Base-by-base conservation (phyloP, 2,329 filamentous ascomycete genomes). In the Hawksworthiomyces lignivorus region DNA sequence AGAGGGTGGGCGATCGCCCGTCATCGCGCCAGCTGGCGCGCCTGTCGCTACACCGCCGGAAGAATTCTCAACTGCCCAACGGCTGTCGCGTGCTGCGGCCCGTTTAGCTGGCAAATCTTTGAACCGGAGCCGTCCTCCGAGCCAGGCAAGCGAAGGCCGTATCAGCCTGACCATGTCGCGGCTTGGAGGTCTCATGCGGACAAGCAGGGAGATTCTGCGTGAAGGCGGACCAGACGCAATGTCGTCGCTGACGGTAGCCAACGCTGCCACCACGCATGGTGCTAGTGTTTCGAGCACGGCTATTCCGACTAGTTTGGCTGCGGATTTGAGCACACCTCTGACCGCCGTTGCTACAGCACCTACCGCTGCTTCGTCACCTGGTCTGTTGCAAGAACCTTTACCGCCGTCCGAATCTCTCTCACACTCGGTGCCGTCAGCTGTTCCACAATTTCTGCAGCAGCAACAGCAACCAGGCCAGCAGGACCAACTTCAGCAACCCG, bases 121-220 rank as follows among this genome's bases (percentile, higher is more conserved):
- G 50, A 61, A 58, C 36, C 68, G 69, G 50, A 78, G 76, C 49
- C 70, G 77, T 11, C 73, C 77, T 5, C 62, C 61, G 15, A 81
- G 77, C 51, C 75, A 80, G 50, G 70, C 66, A 1, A 73, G 75
- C 21, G 77, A 81, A 49, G 67, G 67, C 14, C 67, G 77, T 4
- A 70, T 78, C 43, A 78, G 73, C 52, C 62, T 72, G 15, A 74
- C 72, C 3, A 76, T 81, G 56, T 70, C 68, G 14, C 69, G 73
- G n/a, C 58, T 77, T 4, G 69, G 69, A 9, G 67, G 69, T 0
- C 63, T 77, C 7, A 68, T 70, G 51, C 70, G 68, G 38, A 52
- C 65, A 8, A 75, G 70, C 59, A 73, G 65, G 52, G 74, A 78
- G 45, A 64, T 61, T 0, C 53, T 67, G 42, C 59, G 61, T 27